Conservation (phyloP, 2,329 filamentous ascomycete genomes). For the Pyrenochaeta sp. region DNA sequence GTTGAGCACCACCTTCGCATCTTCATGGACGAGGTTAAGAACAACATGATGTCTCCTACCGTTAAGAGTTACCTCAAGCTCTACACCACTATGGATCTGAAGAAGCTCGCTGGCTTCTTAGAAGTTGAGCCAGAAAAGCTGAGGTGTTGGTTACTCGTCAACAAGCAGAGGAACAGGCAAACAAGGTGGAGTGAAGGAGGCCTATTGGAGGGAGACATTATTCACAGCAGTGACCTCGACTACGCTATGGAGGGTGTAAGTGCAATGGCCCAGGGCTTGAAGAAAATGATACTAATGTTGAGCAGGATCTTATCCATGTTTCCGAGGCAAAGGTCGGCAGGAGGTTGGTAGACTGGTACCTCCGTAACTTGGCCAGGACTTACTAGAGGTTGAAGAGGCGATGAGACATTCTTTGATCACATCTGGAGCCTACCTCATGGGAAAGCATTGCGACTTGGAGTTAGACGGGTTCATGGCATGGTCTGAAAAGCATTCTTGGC, state of each 20-base stretch:
- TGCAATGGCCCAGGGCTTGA: conserved; percentile 35
- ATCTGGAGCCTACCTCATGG: conserved; percentile 23
- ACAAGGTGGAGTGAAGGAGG: conserved; percentile 92
- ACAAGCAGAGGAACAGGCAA: conserved; percentile 98
- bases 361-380: conserved; percentile 93
- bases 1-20: conserved; percentile 96
- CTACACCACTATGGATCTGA: conserved; percentile 99
- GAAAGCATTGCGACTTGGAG: conserved; percentile 48
- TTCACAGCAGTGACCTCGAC: conserved; percentile 94
- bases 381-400: conserved; percentile 67
- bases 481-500: conserved; percentile 43
- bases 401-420: conserved; percentile 9
- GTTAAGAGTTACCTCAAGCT: conserved; percentile 98
- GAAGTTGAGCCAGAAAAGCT: conserved; percentile 97
- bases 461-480: conserved; percentile 38
- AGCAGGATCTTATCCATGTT: conserved; percentile 93
- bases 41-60: conserved; percentile 96
- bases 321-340: conserved; percentile 98
- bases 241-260: conserved; percentile 94
- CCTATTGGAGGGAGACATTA: conserved; percentile 88
- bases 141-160: conserved; percentile 91
- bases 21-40: conserved; percentile 99
- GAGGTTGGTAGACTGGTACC: conserved; percentile 98
- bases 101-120: conserved; percentile 96
- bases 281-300: conserved; percentile 27